These are phyloP conservation scores for Wickerhamomyces subpelliculosus DNA, from an alignment of 805 yeast species.

Conservation along the genomic window DNA sequence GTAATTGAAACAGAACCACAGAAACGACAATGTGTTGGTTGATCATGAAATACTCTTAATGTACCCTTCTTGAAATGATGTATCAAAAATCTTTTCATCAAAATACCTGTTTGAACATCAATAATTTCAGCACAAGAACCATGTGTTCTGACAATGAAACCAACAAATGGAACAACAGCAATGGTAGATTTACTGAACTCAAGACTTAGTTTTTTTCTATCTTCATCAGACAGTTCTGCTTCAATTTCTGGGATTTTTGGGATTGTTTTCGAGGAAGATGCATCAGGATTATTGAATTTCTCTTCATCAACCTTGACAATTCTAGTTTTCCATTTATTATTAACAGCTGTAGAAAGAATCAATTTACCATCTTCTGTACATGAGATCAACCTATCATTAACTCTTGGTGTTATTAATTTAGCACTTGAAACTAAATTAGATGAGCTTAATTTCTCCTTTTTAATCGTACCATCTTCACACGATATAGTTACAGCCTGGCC, in stretches of 20 bases:
- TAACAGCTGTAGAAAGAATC: slow-evolving; percentile 52
- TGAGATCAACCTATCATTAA: slow-evolving; percentile 64
- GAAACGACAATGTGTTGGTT: slow-evolving; percentile 82
- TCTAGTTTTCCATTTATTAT: slow-evolving; percentile 58
- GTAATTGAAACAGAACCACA: slow-evolving; percentile 85
- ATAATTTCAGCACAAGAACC: slow-evolving; percentile 54
- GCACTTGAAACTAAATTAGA: slow-evolving; percentile 42
- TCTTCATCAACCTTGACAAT: slow-evolving; percentile 41
- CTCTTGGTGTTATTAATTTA: slow-evolving; percentile 61
- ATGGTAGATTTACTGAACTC: slow-evolving; percentile 28
- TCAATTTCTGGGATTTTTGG: not conserved
- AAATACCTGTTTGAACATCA: slow-evolving; percentile 73
- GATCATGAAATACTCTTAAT: slow-evolving; percentile 69
- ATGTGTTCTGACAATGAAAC: slow-evolving; percentile 60
- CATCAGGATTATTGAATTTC: slow-evolving; percentile 19
- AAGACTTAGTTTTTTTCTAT: not conserved
- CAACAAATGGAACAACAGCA: slow-evolving; percentile 60
- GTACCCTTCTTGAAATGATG: slow-evolving; percentile 51
- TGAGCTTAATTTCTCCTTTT: slow-evolving; percentile 25
- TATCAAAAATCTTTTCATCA: slow-evolving; percentile 53
- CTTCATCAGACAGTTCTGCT: not conserved
- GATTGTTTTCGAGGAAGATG: too few species aligned
- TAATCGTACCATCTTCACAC: slow-evolving; percentile 40
- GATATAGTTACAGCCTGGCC: slow-evolving; percentile 45
- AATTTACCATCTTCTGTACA: slow-evolving; percentile 42